Evolutionary conservation across 768 basidiomycete species (phyloP), one percentile per base, ranked within the genome.

Genomic region (Gymnopilus dilepis): DNA sequence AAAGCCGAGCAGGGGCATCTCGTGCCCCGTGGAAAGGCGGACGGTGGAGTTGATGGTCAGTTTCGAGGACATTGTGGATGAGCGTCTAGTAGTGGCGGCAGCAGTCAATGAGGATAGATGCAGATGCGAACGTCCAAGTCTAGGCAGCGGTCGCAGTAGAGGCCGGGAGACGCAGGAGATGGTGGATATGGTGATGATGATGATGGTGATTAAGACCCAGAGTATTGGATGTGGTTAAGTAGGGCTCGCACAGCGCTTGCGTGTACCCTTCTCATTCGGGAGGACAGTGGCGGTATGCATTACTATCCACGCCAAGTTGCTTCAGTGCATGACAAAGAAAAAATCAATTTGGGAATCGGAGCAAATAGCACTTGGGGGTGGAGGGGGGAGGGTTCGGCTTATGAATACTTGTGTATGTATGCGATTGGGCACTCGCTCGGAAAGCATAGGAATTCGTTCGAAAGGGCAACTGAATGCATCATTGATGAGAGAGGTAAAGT

Each of bases 1-100:
- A 59, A 90, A 85, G 7, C 90, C 89, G 2, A 91, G 77, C 4
- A 80, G 69, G n/a, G 90, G 89, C 76, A 91, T 84, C 38, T 72
- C 58, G 70, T 83, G 73, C 21, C 88, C 89, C 74, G 61, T 50
- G 30, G 60, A 31, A 28, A 60, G 28, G 31, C 38, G 51, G 22
- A 66, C 51, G 17, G 65, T 67, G 3, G 70, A 66, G 13, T 65
- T 26, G 2, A 71, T 61, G 3, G 67, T 60, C 45, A 70, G 65
- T 37, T 45, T 56, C 30, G 54, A 54, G 15, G 54, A 47, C 52
- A 54, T 54, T 1, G 34, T 26, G 17, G 52, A 38, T 24, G 21
- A 38, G 37, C 24, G 52, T 37, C 38, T 24, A 5, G 30, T 26
- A 37, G 51, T n/a, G 34, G 28, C 34, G 6, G 28, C 8, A 34